Base-by-base conservation (phyloP, 805 yeast species). In the Lipomyces mesembrius region DNA sequence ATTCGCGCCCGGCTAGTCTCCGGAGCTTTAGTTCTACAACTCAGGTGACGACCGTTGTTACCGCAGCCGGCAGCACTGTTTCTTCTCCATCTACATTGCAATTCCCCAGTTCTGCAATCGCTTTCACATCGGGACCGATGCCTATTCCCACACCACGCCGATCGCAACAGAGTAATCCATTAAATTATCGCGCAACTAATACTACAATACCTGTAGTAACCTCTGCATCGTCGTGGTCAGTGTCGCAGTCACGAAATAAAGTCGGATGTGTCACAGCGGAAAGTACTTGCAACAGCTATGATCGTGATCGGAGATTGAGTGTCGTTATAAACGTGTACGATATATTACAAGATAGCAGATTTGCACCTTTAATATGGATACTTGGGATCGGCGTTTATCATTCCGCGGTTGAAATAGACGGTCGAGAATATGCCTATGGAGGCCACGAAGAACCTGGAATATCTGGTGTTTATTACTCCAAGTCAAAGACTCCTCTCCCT, bases 381-480 rank as follows among this genome's bases (percentile, higher is more conserved):
- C 35, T 69, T 29, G 73, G 73, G 25, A 46, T 70, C n/a, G 72
- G 71, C 35, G 70, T 70, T 22, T 67, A 67, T 22, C 72, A 68
- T 54, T 69, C 73, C 12, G 73, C 71, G 17, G 73, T 70, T 34
- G 73, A 70, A 37, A 61, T 70, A 8, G 71, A 66, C 17, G 73
- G 73, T 12, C 62, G 63, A 2, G 73, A 70, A 29, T 68, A 65
- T 46, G 69, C 71, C n/a, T 70, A 66, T 51, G 73, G 72, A 4
- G 73, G 68, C 5, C 71, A 64, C 55, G 58, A 61, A 2, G 72
- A 69, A 25, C 67, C 69, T 22, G 69, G 69, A 11, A 68, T 68
- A 25, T 68, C 72, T 8, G 71, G 72, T 25, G 71, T 68, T 14
- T 68, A 68, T 58, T 68, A 66, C 37, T 66, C 71, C 22, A 62